Evolutionary conservation across 2,329 filamentous ascomycete genomes (phyloP), one percentile per base, ranked within the genome.

Genomic region (Pezicula radicicola): DNA sequence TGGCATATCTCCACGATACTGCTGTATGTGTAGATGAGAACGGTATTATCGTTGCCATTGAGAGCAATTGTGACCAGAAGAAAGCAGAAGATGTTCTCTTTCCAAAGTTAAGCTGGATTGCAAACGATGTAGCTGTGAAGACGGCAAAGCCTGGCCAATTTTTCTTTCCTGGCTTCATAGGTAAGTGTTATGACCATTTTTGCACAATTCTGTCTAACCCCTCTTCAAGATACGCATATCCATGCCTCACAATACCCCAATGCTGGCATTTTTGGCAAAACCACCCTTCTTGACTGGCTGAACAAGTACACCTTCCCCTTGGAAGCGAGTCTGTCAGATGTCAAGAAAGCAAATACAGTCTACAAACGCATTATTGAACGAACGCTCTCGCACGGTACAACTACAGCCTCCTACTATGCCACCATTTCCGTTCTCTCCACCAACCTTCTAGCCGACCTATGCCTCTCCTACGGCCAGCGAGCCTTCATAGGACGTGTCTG

Each of bases 221-320:
- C 9, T 33, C n/a, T 18, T 40, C 16, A 12, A 93, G 93, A 99
- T 70, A 96, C 94, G 1, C 94, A 99, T 68, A 88, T 96, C 52
- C 94, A 99, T 68, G 94, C 94, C 8, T 83, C 92, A 0, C 94
- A 99, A 73, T 97, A 96, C 64, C 91, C 93, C 52, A 99, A 99
- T 66, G 83, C 84, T 1, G 94, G 94, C 53, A 87, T 99, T 57
- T 97, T 97, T 67, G 94, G 94, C 64, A 94, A 92, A 59, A 87
- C 89, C 0, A 97, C 93, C 0, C 84, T 99, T 30, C 81, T 99
- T 13, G 88, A 94, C 71, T 99, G 94, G 94, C 78, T 99, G 5
- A 82, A 92, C 63, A 94, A 79, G 15, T 97, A 99, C 74, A 99
- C 94, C 0, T 99, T 97, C 66, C 94, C 94, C 0, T 81, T 96